Conservation (phyloP, 148 eudicot genomes). For the Suaeda aralocaspica region DNA sequence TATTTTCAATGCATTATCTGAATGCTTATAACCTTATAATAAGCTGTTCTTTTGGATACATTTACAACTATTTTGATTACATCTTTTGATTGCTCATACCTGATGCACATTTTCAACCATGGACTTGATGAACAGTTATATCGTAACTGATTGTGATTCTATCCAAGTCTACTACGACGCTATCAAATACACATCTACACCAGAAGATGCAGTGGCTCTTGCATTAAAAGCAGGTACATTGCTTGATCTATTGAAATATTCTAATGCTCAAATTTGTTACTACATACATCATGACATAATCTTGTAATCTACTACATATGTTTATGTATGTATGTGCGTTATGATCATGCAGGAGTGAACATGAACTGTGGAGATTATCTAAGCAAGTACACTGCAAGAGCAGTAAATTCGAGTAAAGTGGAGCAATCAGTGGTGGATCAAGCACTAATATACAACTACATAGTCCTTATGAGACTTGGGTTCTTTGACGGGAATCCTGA, state of each 20-base stretch:
- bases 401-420: constrained; percentile 30
- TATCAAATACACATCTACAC: constrained; percentile 29
- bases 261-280: background rate
- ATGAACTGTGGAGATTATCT: constrained; percentile 42
- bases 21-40: too few species aligned
- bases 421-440: constrained; percentile 34
- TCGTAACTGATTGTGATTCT: constrained; percentile 45
- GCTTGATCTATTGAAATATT: too few species aligned
- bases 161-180: constrained; percentile 29
- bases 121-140: constrained; percentile 27
- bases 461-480: constrained; percentile 49
- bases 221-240: constrained; percentile 37
- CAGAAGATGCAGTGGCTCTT: constrained; percentile 39
- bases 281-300: background rate
- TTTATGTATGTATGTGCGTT: background rate
- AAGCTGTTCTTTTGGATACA: too few species aligned
- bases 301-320: too few species aligned
- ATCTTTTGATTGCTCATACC: too few species aligned
- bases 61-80: too few species aligned
- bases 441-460: constrained; percentile 34
- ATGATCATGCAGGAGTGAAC: constrained; percentile 33
- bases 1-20: too few species aligned
- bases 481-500: constrained; percentile 44
- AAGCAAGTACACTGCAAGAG: constrained; percentile 26
- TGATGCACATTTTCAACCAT: background rate